phyloP scores from a whole-genome alignment of 305 asterid species.

The Fraxinus latifolia region DNA sequence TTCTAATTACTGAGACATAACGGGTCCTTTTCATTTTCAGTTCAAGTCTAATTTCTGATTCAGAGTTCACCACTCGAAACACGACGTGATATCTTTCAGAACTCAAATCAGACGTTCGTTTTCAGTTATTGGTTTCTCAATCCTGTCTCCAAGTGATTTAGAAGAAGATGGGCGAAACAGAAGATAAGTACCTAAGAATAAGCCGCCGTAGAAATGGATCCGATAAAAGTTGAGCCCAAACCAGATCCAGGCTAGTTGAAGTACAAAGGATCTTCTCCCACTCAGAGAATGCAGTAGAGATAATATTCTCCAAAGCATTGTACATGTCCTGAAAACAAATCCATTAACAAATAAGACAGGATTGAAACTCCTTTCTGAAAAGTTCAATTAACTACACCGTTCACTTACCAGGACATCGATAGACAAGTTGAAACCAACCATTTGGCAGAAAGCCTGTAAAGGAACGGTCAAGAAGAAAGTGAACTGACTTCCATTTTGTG shows the following conservation, averaged over 20 bases:
- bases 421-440: conserved; percentile 57
- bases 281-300: conserved; percentile 69
- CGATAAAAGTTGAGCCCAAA: conserved; percentile 88
- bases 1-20: conserved; percentile 1
- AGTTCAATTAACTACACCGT: conserved; percentile 18
- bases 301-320: conserved; percentile 52
- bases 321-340: conserved; percentile 49
- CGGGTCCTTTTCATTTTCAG: not conserved
- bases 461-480: conserved; percentile 91
- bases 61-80: not conserved
- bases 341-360: conserved; percentile 15
- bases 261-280: conserved; percentile 95
- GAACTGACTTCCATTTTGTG: conserved; percentile 83
- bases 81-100: not conserved
- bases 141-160: not conserved
- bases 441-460: conserved; percentile 79
- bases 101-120: not conserved
- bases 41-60: not conserved
- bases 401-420: conserved; percentile 54
- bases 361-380: conserved; percentile 5
- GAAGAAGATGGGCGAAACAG: conserved; percentile 16
- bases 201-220: conserved; percentile 88
- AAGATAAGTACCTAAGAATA: conserved; percentile 63
- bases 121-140: conserved; percentile 7
- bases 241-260: conserved; percentile 65